phyloP scores from a whole-genome alignment of 441 rosid species.

The Erysimum cheiri region DNA sequence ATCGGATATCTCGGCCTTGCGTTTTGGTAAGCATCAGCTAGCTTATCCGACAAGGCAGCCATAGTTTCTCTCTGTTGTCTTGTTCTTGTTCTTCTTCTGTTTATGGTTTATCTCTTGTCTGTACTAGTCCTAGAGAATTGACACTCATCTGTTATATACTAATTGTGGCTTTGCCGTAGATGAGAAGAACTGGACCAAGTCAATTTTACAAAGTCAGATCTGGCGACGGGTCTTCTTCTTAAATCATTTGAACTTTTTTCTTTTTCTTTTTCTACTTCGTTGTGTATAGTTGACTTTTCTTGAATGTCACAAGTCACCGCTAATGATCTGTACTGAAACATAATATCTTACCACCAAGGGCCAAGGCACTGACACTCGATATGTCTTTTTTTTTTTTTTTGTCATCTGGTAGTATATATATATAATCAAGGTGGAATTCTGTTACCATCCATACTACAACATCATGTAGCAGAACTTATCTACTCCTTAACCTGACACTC shows the following conservation, averaged over 20 bases:
- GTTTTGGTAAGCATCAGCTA: slow-evolving; percentile 41
- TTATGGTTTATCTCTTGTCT: background rate
- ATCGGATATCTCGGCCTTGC: slow-evolving; percentile 42
- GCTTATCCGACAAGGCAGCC: slow-evolving; percentile 44
- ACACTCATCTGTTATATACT: slow-evolving; percentile 5
- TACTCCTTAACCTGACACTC: no score
- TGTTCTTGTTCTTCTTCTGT: slow-evolving; percentile 3
- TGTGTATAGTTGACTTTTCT: slow-evolving; percentile 33
- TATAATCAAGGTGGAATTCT: no score
- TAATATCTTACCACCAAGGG: no score
- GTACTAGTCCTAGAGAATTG: background rate
- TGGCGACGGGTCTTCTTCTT: slow-evolving; percentile 33
- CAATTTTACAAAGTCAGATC: slow-evolving; percentile 25
- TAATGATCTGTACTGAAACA: no score
- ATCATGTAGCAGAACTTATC: no score
- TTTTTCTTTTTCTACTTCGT: background rate
- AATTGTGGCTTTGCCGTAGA: background rate
- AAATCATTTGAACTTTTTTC: slow-evolving; percentile 4
- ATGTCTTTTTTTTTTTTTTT: no score
- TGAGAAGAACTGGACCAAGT: slow-evolving; percentile 22
- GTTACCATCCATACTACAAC: no score
- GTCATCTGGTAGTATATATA: no score
- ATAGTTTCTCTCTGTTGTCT: background rate
- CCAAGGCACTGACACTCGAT: no score
- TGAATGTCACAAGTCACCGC: background rate